A percentile compares a stretch with the other conserved stretches of the same genome.
Evolutionary conservation across 257 asterid species (phyloP).

Genomic region (Catharanthus roseus): DNA sequence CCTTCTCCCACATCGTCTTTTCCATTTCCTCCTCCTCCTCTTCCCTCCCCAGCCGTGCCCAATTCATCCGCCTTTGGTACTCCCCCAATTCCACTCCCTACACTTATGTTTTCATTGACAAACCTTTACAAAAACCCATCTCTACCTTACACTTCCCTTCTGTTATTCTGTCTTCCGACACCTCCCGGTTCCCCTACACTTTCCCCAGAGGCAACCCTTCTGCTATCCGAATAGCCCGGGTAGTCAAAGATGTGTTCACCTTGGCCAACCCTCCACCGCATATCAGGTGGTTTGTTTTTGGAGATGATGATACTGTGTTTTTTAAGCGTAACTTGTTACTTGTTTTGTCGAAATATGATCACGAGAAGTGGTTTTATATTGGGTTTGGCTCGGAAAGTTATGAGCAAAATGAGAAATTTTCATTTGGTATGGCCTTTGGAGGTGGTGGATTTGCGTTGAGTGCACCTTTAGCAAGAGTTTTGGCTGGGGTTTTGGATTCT

Average conservation of each 20-base stretch:
- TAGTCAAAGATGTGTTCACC: slow-evolving; percentile 50
- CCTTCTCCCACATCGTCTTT: slow-evolving; percentile 43
- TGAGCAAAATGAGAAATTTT: slow-evolving; percentile 62
- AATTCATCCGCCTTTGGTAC: slow-evolving; percentile 64
- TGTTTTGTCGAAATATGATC: slow-evolving; percentile 58
- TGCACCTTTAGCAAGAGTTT: slow-evolving; percentile 59
- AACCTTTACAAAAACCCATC: slow-evolving; percentile 22
- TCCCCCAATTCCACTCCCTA: slow-evolving; percentile 47
- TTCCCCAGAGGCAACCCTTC: slow-evolving; percentile 32
- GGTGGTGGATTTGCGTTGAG: slow-evolving; percentile 84
- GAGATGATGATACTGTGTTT: slow-evolving; percentile 75
- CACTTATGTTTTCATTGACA: slow-evolving; percentile 58
- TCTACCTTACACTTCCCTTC: slow-evolving; percentile 28
- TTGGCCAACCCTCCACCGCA: slow-evolving; percentile 25
- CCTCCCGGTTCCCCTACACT: slow-evolving; percentile 35
- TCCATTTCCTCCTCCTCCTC: slow-evolving; percentile 59
- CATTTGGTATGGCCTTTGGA: slow-evolving; percentile 74
- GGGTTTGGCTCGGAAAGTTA: slow-evolving; percentile 65
- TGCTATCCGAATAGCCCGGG: slow-evolving; percentile 66
- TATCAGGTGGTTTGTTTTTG: slow-evolving; percentile 64
- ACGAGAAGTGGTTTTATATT: slow-evolving; percentile 50
- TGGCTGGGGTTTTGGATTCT: slow-evolving; percentile 57
- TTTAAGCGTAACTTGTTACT: slow-evolving; percentile 50
- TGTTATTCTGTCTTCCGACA: slow-evolving; percentile 37
- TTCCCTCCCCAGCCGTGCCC: slow-evolving; percentile 49